These are phyloP conservation scores for Penicillium psychrofluorescens DNA, from an alignment of 495 filamentous ascomycete species.

Conservation along the genomic window DNA sequence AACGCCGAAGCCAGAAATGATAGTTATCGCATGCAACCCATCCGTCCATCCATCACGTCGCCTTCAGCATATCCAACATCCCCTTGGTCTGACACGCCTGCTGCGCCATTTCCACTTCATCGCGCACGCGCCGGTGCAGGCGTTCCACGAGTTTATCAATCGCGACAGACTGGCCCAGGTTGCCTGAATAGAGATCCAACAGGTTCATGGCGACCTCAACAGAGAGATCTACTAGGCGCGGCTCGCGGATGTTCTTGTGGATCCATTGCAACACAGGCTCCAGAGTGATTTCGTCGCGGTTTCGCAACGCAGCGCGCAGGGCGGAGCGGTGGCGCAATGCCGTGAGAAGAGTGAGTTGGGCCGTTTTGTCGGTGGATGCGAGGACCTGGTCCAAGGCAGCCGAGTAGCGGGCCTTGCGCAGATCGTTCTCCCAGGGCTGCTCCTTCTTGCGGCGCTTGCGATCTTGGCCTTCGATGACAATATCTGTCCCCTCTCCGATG, in stretches of 20 bases:
- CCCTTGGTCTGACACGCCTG: conserved; percentile 69
- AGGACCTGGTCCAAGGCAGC: conserved; percentile 75
- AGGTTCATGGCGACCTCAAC: conserved; percentile 74
- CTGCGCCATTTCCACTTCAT: conserved; percentile 75
- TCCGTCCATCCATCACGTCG: conserved; percentile 11
- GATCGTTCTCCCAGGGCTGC: conserved; percentile 69
- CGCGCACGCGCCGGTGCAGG: conserved; percentile 60
- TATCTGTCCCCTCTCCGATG: conserved; percentile 77
- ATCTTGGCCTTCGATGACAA: conserved; percentile 74
- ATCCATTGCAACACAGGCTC: conserved; percentile 81
- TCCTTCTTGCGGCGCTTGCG: conserved; percentile 50
- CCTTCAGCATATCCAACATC: conserved; percentile 72
- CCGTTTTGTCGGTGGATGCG: conserved; percentile 43
- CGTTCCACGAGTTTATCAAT: conserved; percentile 58
- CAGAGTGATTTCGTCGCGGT: conserved; percentile 75
- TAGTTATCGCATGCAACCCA: too few relatives aligned
- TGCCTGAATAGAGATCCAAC: conserved; percentile 79
- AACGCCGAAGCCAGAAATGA: conserved; percentile 9
- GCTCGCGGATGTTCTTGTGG: conserved; percentile 66
- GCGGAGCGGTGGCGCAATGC: conserved; percentile 85
- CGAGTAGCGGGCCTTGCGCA: conserved; percentile 71
- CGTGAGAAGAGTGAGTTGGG: conserved; percentile 69
- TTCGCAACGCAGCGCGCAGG: conserved; percentile 68
- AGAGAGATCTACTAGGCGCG: conserved; percentile 67
- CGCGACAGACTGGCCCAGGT: conserved; percentile 64